Percentiles rank a stretch among this genome's conserved stretches.
phyloP scores from a whole-genome alignment of 2,329 filamentous ascomycete genomes.

The Arthrobotrys sphaeroides region DNA sequence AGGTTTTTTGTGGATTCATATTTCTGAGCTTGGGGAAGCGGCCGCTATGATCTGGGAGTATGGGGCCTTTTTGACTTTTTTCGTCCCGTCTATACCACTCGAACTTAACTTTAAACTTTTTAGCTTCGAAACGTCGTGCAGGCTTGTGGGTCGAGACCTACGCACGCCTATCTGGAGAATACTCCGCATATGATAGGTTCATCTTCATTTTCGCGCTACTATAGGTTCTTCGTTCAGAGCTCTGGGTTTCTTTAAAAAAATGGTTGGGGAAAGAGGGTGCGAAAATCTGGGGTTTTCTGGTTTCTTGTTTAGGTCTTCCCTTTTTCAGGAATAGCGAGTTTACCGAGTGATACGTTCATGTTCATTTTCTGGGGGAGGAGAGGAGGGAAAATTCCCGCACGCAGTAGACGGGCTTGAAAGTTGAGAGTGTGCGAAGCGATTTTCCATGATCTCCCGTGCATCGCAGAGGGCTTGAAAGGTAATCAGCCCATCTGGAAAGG shows the following conservation, averaged over 20 bases:
- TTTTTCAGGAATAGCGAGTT: constrained; percentile 44
- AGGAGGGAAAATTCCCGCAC: constrained; percentile 41
- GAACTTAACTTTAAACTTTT: constrained; percentile 9
- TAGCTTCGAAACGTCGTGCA: constrained; percentile 12
- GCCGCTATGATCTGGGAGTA: background rate
- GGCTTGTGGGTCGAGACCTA: background rate
- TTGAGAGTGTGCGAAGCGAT: background rate
- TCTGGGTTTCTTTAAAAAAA: constrained; percentile 33
- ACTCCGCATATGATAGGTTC: constrained; percentile 29
- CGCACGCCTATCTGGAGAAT: background rate
- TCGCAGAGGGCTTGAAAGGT: constrained; percentile 1
- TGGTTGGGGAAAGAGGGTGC: background rate
- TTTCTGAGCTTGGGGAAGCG: background rate
- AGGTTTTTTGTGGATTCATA: background rate
- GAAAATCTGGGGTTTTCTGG: constrained; percentile 48
- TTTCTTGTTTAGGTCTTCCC: background rate
- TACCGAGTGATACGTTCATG: constrained; percentile 9
- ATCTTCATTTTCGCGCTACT: background rate
- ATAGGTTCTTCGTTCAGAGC: constrained; percentile 1
- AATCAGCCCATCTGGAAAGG: constrained; percentile 9
- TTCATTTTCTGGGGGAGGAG: background rate
- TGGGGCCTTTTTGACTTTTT: background rate
- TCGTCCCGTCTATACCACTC: constrained; percentile 12
- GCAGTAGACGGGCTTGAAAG: constrained; percentile 30
- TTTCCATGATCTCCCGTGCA: constrained; percentile 14